Base-by-base conservation (phyloP, 306 rosid species). In the Senna siamea region DNA sequence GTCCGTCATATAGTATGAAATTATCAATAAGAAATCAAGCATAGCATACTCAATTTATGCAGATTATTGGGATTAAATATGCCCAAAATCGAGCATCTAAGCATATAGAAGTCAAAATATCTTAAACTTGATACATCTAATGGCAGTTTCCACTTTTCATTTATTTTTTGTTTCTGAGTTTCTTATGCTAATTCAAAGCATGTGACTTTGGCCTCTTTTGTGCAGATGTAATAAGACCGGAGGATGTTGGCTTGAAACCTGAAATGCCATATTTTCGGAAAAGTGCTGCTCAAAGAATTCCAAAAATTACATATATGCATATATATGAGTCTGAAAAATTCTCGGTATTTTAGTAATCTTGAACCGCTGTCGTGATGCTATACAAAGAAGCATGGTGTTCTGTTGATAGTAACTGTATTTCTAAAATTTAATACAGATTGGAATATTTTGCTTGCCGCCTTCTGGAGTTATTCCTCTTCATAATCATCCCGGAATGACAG, bases 401-500 rank as follows among this genome's bases (percentile, higher is more conserved):
- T 50, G 18, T 61, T 44, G 20, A 48, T 67, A 47, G 47, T 71
- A 40, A 59, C 66, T 58, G 59, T 68, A 7, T 54, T 30, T 41
- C n/a, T 37, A 26, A 15, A 65, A 17, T 50, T 46, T 44, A 14
- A 35, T 70, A 77, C 86, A 94, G 99, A 92, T 94, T 88, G 96
- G 98, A 41, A 88, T 94, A 76, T 94, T 92, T 76, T 94, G 97
- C 83, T 78, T 94, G 83, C 99, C 99, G 20, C 97, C 98, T n/a
- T 88, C 90, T 8, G 97, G 97, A 35, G 90, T 92, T 60, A 74
- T 94, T 62, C 99, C 99, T 26, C 97, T 94, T 53, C 99, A 94
- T 70, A 94, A 94, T 69, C 99, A 94, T 73, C 99, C 99, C 3
- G 98, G 90, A 56, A 94, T 94, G 99, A 94, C 99, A 15, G 99